Conservation (phyloP, 2,329 filamentous ascomycete genomes). For the Penicillium sp. region DNA sequence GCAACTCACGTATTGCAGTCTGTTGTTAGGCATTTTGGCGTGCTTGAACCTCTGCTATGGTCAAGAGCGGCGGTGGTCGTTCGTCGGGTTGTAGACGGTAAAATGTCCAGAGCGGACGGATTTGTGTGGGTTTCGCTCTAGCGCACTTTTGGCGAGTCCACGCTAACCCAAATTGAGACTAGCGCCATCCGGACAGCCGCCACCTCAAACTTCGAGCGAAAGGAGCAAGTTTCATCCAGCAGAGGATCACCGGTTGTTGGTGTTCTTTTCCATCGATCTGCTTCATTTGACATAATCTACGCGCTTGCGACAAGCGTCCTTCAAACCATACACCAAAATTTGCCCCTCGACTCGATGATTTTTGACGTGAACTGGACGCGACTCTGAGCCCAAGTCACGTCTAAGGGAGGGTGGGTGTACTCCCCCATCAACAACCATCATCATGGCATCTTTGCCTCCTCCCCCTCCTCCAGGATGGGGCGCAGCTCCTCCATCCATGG, state of each 20-base stretch:
- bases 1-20: constrained; percentile 54
- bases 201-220: constrained; percentile 43
- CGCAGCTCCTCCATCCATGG: constrained; percentile 56
- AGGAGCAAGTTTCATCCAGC: constrained; percentile 32
- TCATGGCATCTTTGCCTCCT: constrained; percentile 64
- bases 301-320: not conserved
- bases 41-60: constrained; percentile 49
- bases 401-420: constrained; percentile 30
- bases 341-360: constrained; percentile 22
- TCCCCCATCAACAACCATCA: constrained; percentile 34
- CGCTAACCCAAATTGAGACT: constrained; percentile 47
- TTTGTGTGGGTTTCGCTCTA: constrained; percentile 51
- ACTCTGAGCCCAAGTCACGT: constrained; percentile 35
- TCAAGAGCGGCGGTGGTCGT: constrained; percentile 50
- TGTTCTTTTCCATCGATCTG: constrained; percentile 26
- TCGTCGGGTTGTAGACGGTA: constrained; percentile 42
- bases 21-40: constrained; percentile 58
- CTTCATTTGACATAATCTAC: not conserved
- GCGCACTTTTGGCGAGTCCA: constrained; percentile 45
- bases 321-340: not conserved
- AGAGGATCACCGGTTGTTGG: constrained; percentile 25
- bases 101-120: constrained; percentile 45
- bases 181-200: constrained; percentile 36
- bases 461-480: constrained; percentile 71
- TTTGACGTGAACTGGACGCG: constrained; percentile 41